Evolutionary conservation across 2,329 filamentous ascomycete genomes (phyloP).

Genomic region (Passalora sequoiae): DNA sequence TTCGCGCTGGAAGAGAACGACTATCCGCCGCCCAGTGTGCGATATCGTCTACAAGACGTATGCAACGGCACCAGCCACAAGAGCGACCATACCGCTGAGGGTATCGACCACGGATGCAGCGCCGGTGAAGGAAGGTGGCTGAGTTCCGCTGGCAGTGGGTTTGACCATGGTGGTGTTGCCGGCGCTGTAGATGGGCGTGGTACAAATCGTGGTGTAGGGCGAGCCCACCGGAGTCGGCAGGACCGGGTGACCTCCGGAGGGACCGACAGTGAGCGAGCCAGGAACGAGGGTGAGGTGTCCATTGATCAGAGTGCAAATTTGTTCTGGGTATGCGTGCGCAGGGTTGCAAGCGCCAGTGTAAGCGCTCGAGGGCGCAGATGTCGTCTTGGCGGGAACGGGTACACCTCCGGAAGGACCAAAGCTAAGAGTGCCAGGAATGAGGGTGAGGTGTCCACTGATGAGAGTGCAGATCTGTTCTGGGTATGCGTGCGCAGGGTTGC

Average conservation of each 20-base stretch:
- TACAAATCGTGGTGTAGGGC: too few species aligned
- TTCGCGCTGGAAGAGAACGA: not conserved
- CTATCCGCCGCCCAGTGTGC: not conserved
- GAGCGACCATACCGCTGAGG: slow-evolving; percentile 3
- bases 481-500: slow-evolving; percentile 6
- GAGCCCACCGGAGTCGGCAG: not conserved
- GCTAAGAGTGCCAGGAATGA: not conserved
- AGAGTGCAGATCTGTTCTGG: slow-evolving; percentile 5
- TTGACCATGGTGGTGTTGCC: not conserved
- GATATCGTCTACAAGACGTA: slow-evolving; percentile 6
- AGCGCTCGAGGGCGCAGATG: not conserved
- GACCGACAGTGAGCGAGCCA: not conserved
- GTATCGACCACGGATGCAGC: not conserved
- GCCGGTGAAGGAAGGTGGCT: slow-evolving; percentile 1
- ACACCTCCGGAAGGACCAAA: not conserved
- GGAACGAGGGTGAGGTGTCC: slow-evolving; percentile 2
- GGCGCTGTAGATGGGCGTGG: not conserved
- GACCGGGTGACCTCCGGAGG: not conserved
- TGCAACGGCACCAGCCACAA: slow-evolving; percentile 6
- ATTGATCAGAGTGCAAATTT: slow-evolving; percentile 2
- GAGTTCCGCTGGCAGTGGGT: not conserved
- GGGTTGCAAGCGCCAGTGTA: slow-evolving; percentile 1
- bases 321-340: slow-evolving; percentile 4
- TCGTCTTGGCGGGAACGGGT: not conserved
- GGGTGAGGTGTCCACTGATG: not conserved